phyloP scores from a whole-genome alignment of 169 alveolate species.

The Eimeria nieschulzi region DNA sequence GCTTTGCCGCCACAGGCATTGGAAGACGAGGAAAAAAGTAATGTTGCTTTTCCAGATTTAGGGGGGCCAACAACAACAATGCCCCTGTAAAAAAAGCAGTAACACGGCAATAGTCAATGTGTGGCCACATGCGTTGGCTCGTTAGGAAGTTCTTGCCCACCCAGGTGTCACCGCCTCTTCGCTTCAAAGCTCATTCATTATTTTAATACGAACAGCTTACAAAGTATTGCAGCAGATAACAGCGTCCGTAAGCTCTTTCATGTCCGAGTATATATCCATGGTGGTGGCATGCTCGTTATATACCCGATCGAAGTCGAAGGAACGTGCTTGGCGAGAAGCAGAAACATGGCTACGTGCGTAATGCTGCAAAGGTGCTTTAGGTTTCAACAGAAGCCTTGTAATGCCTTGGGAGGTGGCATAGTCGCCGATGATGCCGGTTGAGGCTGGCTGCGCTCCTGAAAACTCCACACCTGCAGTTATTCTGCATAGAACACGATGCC shows the following conservation, averaged over 20 bases:
- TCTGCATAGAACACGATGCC: background rate
- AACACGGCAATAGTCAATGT: no score
- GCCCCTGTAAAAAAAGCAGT: background rate
- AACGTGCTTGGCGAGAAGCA: background rate
- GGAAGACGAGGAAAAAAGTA: background rate
- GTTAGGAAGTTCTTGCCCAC: no score
- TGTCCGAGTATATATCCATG: background rate
- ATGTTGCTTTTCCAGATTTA: background rate
- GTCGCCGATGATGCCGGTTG: background rate
- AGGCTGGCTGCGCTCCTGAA: background rate
- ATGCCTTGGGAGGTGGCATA: background rate
- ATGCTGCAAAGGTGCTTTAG: background rate
- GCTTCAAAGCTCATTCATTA: no score
- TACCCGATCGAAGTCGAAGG: background rate
- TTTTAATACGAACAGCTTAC: background rate
- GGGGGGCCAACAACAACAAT: background rate
- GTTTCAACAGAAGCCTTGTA: background rate
- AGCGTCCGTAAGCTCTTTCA: constrained; percentile 3
- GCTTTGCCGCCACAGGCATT: background rate
- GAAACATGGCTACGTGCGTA: background rate
- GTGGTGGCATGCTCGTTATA: background rate
- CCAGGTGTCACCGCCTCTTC: no score
- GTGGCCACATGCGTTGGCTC: no score
- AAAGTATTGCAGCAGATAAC: background rate
- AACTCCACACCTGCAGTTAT: background rate